Conservation (phyloP, 495 filamentous ascomycete species). For the Cairneyella variabilis region DNA sequence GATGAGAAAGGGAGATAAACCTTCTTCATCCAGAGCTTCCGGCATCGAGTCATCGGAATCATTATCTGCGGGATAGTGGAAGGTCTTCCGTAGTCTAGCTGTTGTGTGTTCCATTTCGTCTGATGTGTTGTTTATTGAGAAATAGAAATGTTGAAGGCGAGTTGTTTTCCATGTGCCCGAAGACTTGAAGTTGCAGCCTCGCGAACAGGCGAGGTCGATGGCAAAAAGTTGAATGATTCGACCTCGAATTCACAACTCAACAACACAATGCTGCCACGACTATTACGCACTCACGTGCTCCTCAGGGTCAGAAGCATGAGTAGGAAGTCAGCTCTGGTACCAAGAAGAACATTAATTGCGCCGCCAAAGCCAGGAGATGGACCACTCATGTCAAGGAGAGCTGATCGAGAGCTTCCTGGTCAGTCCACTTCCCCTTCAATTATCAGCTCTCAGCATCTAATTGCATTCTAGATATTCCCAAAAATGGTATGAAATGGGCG, state of each 20-base stretch:
- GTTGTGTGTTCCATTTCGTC: conserved; percentile 25
- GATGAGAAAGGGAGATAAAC: conserved; percentile 27
- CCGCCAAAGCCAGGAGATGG: conserved; percentile 54
- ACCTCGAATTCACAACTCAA: background rate
- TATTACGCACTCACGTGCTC: conserved; percentile 20
- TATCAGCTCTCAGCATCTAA: background rate
- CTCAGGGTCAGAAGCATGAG: conserved; percentile 1
- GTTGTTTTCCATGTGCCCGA: no score
- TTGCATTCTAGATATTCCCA: conserved; percentile 14
- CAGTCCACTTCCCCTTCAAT: conserved; percentile 11
- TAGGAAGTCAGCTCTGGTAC: conserved; percentile 1
- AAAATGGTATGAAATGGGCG: conserved; percentile 32
- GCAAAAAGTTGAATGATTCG: conserved; percentile 1
- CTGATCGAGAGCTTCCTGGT: conserved; percentile 77
- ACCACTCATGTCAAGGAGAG: conserved; percentile 72
- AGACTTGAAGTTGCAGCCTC: conserved; percentile 10
- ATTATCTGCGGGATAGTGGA: conserved; percentile 57
- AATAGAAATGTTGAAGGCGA: no score
- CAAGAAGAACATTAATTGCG: conserved; percentile 22
- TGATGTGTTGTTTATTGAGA: background rate
- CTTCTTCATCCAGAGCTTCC: conserved; percentile 62
- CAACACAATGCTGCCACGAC: conserved; percentile 22
- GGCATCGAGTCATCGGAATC: conserved; percentile 40
- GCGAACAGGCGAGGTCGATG: conserved; percentile 7
- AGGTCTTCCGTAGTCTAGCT: conserved; percentile 55